A percentile compares a stretch with the other conserved stretches of the same genome.
Evolutionary conservation across 805 yeast species (phyloP).

Genomic region (Wickerhamomyces bisporus): DNA sequence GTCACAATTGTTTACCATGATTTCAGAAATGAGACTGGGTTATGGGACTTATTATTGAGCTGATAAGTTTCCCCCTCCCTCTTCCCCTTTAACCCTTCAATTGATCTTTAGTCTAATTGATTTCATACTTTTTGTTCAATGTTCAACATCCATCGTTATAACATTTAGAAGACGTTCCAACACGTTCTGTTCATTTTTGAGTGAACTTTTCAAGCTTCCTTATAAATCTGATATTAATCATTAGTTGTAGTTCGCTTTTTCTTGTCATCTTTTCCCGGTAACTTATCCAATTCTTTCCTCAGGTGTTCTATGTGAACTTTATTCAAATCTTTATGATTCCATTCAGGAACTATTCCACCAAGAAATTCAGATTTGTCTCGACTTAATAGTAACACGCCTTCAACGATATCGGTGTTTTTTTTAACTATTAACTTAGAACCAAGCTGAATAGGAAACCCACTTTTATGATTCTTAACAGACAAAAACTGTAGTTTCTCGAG

Average conservation of each 20-base stretch:
- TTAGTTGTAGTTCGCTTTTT: no score
- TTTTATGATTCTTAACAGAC: slow-evolving; percentile 17
- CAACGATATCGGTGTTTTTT: slow-evolving; percentile 39
- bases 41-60: slow-evolving; percentile 61
- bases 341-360: slow-evolving; percentile 34
- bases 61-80: slow-evolving; percentile 3
- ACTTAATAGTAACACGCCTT: slow-evolving; percentile 39
- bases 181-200: not conserved
- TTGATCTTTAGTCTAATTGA: no score
- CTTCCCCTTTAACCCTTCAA: no score
- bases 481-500: slow-evolving; percentile 47
- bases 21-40: slow-evolving; percentile 61
- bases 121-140: not conserved
- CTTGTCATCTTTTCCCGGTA: not conserved
- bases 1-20: slow-evolving; percentile 90
- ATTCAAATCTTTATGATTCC: slow-evolving; percentile 31
- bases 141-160: slow-evolving; percentile 1
- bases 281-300: slow-evolving; percentile 22
- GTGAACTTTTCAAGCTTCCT: not conserved
- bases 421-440: slow-evolving; percentile 57
- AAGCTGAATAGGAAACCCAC: slow-evolving; percentile 36
- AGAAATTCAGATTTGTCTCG: slow-evolving; percentile 26
- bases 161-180: not conserved
- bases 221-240: not conserved
- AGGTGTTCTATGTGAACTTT: slow-evolving; percentile 26